Evolutionary conservation across 1,284 basidiomycete species (phyloP).

Genomic region (Entoloma clypeatum): DNA sequence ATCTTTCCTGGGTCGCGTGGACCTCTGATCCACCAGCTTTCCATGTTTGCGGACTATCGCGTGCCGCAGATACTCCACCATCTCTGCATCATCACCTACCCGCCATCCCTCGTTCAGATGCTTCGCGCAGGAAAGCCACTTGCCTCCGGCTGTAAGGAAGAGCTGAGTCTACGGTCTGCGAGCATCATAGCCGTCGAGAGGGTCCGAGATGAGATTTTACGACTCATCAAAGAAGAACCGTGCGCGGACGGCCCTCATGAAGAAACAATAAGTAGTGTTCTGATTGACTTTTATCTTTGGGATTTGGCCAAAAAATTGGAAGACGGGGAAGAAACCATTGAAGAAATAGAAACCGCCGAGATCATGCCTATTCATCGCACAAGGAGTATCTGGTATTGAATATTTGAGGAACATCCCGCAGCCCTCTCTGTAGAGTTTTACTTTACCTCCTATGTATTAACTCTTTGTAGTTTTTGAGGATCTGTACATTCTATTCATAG

Average conservation of each 20-base stretch:
- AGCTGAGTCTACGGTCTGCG: constrained; percentile 67
- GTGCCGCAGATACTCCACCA: constrained; percentile 84
- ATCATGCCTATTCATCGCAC: constrained; percentile 73
- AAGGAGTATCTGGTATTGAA: constrained; percentile 79
- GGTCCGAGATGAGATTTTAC: constrained; percentile 52
- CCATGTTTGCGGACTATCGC: constrained; percentile 87
- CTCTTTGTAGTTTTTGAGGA: too few species aligned
- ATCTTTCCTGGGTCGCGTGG: constrained; percentile 58
- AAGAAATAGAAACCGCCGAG: constrained; percentile 52
- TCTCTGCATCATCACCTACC: constrained; percentile 67
- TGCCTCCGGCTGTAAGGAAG: constrained; percentile 56
- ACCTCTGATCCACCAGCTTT: constrained; percentile 59
- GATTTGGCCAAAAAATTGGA: constrained; percentile 78
- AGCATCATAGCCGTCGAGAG: constrained; percentile 77
- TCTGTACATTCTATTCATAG: too few species aligned
- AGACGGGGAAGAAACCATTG: constrained; percentile 49
- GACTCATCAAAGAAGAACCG: constrained; percentile 21
- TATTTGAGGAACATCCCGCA: too few species aligned
- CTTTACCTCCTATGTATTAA: too few species aligned
- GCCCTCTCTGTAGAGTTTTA: too few species aligned
- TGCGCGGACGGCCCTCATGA: constrained; percentile 21
- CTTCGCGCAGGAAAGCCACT: constrained; percentile 44
- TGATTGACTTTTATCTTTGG: constrained; percentile 86
- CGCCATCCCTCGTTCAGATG: constrained; percentile 46
- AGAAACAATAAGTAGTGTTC: constrained; percentile 62